Conservation (phyloP, 2,329 filamentous ascomycete genomes). For the Acarospora socialis region DNA sequence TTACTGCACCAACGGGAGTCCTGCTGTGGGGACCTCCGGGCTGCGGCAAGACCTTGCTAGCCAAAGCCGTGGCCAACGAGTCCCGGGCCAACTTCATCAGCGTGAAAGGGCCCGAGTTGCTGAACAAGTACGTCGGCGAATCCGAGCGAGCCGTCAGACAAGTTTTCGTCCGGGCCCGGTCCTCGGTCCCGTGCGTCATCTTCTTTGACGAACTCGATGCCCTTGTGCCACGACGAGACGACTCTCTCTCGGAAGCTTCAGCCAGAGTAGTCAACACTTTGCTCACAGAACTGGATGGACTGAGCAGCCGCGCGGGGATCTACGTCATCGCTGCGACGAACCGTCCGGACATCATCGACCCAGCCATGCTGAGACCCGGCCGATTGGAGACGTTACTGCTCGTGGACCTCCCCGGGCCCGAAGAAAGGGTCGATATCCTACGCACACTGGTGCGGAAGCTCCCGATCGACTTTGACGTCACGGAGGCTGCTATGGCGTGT, state of each 20-base stretch:
- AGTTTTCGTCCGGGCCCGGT: constrained; percentile 76
- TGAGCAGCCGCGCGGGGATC: constrained; percentile 65
- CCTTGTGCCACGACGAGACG: constrained; percentile 70
- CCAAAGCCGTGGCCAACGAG: constrained; percentile 91
- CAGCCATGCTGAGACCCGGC: constrained; percentile 84
- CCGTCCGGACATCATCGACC: constrained; percentile 88
- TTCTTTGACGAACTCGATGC: constrained; percentile 98
- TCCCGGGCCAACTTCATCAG: constrained; percentile 96
- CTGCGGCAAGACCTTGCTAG: constrained; percentile 90
- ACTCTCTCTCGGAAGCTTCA: constrained; percentile 63
- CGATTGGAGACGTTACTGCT: constrained; percentile 80
- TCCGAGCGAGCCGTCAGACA: constrained; percentile 86
- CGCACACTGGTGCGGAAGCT: constrained; percentile 45
- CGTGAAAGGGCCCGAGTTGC: constrained; percentile 86
- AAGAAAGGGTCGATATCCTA: constrained; percentile 76
- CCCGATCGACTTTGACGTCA: constrained; percentile 41
- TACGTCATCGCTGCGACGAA: constrained; percentile 95
- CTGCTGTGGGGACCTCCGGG: constrained; percentile 93
- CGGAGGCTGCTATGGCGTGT: constrained; percentile 56
- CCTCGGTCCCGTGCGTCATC: constrained; percentile 79
- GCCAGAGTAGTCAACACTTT: constrained; percentile 88
- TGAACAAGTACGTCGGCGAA: constrained; percentile 97
- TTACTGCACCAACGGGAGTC: constrained; percentile 70
- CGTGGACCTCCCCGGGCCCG: constrained; percentile 66
- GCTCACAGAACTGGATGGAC: constrained; percentile 83